A percentile compares a stretch with the other conserved stretches of the same genome.
These are phyloP conservation scores for Ocimum tenuiflorum DNA, from an alignment of 257 asterid species.

Conservation along the genomic window DNA sequence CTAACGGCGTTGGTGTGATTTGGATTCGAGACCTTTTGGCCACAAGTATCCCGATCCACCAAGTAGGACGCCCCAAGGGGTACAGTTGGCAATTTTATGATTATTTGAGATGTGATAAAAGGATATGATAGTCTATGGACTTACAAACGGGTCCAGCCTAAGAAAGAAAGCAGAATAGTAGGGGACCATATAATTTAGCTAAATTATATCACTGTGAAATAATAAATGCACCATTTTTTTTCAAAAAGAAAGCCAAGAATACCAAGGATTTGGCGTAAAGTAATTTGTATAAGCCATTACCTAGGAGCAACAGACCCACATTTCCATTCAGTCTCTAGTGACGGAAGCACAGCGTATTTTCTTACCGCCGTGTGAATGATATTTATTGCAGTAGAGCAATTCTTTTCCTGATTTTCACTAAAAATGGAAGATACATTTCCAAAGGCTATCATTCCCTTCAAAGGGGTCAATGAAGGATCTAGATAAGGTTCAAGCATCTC, in stretches of 20 bases:
- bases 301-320: conserved; percentile 90
- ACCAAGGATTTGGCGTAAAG: conserved; percentile 7
- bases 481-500: conserved; percentile 95
- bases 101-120: not conserved
- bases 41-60: not conserved
- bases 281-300: conserved; percentile 33
- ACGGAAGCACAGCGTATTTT: conserved; percentile 71
- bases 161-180: not conserved
- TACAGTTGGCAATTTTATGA: not conserved
- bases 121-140: not conserved
- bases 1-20: not conserved
- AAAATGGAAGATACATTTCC: conserved; percentile 65
- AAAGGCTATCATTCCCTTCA: conserved; percentile 73
- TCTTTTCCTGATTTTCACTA: conserved; percentile 61
- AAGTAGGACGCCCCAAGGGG: not conserved
- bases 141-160: conserved; percentile 6
- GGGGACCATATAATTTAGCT: conserved; percentile 4
- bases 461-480: conserved; percentile 80
- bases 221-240: not conserved
- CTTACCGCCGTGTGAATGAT: conserved; percentile 64
- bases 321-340: conserved; percentile 93
- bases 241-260: not conserved
- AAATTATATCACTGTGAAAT: not conserved
- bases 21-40: not conserved
- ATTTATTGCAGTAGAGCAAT: conserved; percentile 65